A percentile compares a stretch with the other conserved stretches of the same genome.
phyloP scores from a whole-genome alignment of 2,329 filamentous ascomycete species.

The Sporothrix brasiliensis region DNA sequence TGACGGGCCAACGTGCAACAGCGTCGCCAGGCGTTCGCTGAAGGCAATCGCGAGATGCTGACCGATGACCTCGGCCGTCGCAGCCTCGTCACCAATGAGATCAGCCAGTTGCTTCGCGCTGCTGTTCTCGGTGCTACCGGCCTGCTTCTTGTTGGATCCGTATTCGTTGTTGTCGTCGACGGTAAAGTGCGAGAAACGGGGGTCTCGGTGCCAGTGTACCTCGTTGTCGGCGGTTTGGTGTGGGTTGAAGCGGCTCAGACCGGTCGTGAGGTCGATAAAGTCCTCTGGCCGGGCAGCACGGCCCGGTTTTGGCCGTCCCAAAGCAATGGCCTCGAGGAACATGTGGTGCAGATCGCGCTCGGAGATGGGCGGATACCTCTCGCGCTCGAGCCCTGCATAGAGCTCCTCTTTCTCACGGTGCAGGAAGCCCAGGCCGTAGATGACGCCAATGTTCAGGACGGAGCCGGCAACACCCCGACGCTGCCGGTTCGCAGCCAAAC shows the following conservation, averaged over 20 bases:
- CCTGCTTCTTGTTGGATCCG: neutral
- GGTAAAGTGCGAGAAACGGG: slow-evolving; percentile 49
- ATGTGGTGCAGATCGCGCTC: slow-evolving; percentile 56
- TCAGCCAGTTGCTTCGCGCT: slow-evolving; percentile 40
- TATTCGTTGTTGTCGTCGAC: neutral
- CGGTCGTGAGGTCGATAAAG: slow-evolving; percentile 47
- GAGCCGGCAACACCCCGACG: slow-evolving; percentile 44
- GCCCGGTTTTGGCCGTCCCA: slow-evolving; percentile 42
- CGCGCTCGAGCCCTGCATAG: slow-evolving; percentile 48
- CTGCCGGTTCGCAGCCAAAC: slow-evolving; percentile 45
- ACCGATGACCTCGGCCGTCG: slow-evolving; percentile 36
- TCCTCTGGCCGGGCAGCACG: neutral
- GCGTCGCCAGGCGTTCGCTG: slow-evolving; percentile 38
- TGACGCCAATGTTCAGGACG: slow-evolving; percentile 51
- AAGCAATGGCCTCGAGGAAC: slow-evolving; percentile 55
- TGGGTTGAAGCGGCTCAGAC: slow-evolving; percentile 46
- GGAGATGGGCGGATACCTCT: slow-evolving; percentile 53
- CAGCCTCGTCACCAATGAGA: slow-evolving; percentile 28
- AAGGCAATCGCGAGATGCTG: slow-evolving; percentile 40
- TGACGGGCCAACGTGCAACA: slow-evolving; percentile 42
- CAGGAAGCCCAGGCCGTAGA: slow-evolving; percentile 51
- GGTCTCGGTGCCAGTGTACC: slow-evolving; percentile 50
- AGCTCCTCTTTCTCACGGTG: slow-evolving; percentile 47
- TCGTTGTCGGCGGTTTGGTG: slow-evolving; percentile 37
- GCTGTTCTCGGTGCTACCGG: neutral